Percentiles rank a stretch among this genome's conserved stretches.
Conservation (phyloP, 805 yeast genomes). For the Zygosaccharomyces bisporus region DNA sequence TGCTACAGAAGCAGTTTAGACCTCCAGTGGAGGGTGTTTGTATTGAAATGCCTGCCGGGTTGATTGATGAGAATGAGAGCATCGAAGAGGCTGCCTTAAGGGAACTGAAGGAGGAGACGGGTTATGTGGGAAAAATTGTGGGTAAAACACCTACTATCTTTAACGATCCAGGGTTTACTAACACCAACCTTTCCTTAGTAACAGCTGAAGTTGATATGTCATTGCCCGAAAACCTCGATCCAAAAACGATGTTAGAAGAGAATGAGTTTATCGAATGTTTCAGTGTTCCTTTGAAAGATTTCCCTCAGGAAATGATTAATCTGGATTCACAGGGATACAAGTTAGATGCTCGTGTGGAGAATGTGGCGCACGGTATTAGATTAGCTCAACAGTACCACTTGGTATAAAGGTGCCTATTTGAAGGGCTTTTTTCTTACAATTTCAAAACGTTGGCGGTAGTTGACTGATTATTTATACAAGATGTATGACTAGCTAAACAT, state of each 20-base stretch:
- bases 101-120: constrained; percentile 90
- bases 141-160: constrained; percentile 48
- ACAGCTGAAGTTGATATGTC: constrained; percentile 71
- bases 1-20: constrained; percentile 85
- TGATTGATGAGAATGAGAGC: constrained; percentile 79
- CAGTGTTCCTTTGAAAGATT: constrained; percentile 55
- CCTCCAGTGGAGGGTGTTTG: constrained; percentile 89
- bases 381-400: constrained; percentile 44
- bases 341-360: constrained; percentile 84
- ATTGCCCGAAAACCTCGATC: constrained; percentile 62
- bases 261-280: constrained; percentile 92
- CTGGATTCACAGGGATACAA: constrained; percentile 64
- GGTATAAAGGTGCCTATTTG: background rate
- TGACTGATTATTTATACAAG: too few species aligned
- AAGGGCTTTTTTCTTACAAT: background rate
- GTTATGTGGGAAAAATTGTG: constrained; percentile 68
- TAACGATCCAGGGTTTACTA: constrained; percentile 86
- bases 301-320: constrained; percentile 51
- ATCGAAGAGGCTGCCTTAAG: constrained; percentile 78
- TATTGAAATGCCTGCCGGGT: constrained; percentile 93
- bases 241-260: constrained; percentile 76
- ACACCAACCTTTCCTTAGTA: constrained; percentile 79
- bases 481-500: too few species aligned
- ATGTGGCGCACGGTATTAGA: constrained; percentile 75
- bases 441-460: too few species aligned